Base-by-base conservation (phyloP, 768 basidiomycete genomes). In the Leucocoprinus sp. region DNA sequence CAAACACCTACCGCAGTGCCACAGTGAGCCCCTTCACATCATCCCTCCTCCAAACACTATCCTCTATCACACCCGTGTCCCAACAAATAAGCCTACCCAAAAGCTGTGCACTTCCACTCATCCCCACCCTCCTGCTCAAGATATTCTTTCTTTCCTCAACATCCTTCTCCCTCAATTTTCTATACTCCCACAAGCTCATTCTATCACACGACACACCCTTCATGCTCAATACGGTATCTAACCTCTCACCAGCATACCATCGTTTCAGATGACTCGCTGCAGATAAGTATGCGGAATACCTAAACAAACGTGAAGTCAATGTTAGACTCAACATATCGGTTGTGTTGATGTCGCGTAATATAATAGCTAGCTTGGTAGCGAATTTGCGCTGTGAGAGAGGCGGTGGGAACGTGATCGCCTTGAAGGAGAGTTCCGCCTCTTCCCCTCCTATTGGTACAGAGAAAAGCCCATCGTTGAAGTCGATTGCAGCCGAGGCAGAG, bases 121-220 rank as follows among this genome's bases (percentile, higher is more conserved):
- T 5, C 5, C 5, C 58, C 58, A 84, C 82, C 5, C 80, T 78
- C 8, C 48, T 45, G 7, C 60, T 51, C 54, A 75, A 82, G n/a
- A 54, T 51, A 3, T 46, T 45, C 43, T 62, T 68, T 31, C 75
- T 66, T 14, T 43, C 47, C 0, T 48, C 31, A 1, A 58, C 53
- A 57, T 85, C 82, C 9, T 54, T 50, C 47, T 65, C 54, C n/a
- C 84, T 74, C 17, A 64, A 54, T 21, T 60, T 60, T 26, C 86
- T 67, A 57, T 87, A 87, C 5, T 84, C 82, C 86, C 86, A 89
- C 56, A 82, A 65, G 51, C 87, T 78, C 1, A 70, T 75, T 61
- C 70, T 78, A 14, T 65, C 68, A 17, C 48, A 60, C 12, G 72
- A 59, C 52, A 74, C 62, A 8, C 58, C 56, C 36, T 60, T 48